These are phyloP conservation scores for Paraconiothyrium brasiliense DNA, from an alignment of 2,329 filamentous ascomycete genomes.

Conservation along the genomic window DNA sequence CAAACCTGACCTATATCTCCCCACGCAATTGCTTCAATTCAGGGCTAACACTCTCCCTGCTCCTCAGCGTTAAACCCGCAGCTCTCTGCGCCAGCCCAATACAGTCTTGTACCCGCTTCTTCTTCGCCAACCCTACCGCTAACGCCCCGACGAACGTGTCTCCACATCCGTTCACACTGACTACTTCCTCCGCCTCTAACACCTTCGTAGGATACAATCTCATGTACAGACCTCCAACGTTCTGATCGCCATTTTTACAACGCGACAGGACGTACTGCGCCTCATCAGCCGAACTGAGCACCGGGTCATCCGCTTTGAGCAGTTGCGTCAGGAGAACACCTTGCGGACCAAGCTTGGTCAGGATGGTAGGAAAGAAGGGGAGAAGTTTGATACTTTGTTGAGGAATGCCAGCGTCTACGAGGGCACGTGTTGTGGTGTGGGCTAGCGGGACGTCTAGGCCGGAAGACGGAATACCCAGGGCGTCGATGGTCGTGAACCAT, in stretches of 20 bases:
- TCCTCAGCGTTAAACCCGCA: conserved; percentile 80
- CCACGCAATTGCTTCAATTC: conserved; percentile 54
- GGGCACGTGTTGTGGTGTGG: conserved; percentile 68
- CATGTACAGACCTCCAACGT: conserved; percentile 83
- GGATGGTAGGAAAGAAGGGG: conserved; percentile 84
- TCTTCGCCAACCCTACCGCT: conserved; percentile 76
- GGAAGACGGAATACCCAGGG: conserved; percentile 75
- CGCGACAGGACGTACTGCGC: conserved; percentile 77
- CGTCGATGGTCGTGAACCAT: conserved; percentile 85
- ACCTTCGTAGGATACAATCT: conserved; percentile 71
- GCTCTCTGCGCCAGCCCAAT: conserved; percentile 84
- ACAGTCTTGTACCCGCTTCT: conserved; percentile 66
- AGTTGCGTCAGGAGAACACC: conserved; percentile 81
- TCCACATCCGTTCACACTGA: conserved; percentile 93
- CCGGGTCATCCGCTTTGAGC: conserved; percentile 71
- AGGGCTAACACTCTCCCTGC: conserved; percentile 75
- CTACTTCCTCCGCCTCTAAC: conserved; percentile 70
- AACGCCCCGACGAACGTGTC: conserved; percentile 91
- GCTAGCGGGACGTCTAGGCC: conserved; percentile 77
- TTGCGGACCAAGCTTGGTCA: conserved; percentile 81
- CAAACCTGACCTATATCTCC: not conserved
- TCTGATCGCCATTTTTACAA: conserved; percentile 57
- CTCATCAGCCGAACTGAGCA: conserved; percentile 69
- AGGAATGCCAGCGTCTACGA: conserved; percentile 84
- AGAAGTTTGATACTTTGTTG: conserved; percentile 85